A percentile compares a stretch with the other conserved stretches of the same genome.
Conservation (phyloP, 2,329 filamentous ascomycete species). For the Paraconiothyrium brasiliense region DNA sequence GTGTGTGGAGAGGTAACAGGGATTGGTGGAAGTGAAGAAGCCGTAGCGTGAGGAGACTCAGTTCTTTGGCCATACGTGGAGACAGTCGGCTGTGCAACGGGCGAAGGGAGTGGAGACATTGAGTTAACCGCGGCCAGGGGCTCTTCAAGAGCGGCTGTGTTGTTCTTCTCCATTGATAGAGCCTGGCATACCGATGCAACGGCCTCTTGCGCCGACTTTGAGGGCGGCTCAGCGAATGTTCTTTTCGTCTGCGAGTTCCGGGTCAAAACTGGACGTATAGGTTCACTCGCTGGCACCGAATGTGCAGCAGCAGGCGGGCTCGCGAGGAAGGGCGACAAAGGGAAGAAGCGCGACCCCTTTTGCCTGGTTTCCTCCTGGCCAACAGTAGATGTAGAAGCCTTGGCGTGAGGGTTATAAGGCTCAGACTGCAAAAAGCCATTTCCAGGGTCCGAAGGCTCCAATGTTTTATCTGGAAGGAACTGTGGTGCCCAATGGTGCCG, state of each 20-base stretch:
- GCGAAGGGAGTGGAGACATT: constrained; percentile 9
- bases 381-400: constrained; percentile 1
- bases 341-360: constrained; percentile 28
- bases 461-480: constrained; percentile 26
- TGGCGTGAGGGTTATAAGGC: constrained; percentile 1
- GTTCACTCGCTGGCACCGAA: constrained; percentile 7
- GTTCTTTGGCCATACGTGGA: constrained; percentile 1
- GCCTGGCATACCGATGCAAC: constrained; percentile 20
- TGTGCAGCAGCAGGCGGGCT: constrained; percentile 13
- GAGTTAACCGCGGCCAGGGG: not conserved
- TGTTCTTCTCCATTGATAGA: constrained; percentile 7
- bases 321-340: constrained; percentile 29
- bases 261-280: not conserved
- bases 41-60: constrained; percentile 1
- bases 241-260: constrained; percentile 1
- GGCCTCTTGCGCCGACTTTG: constrained; percentile 21
- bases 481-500: constrained; percentile 37
- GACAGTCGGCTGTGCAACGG: constrained; percentile 6
- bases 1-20: constrained; percentile 20
- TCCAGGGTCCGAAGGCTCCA: not conserved
- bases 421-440: constrained; percentile 14
- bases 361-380: constrained; percentile 11
- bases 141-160: not conserved
- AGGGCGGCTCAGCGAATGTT: constrained; percentile 3
- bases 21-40: constrained; percentile 15